Percentiles rank a stretch among this genome's conserved stretches.
Evolutionary conservation across 306 rosid species (phyloP).

Genomic region (Corylus heterophylla): DNA sequence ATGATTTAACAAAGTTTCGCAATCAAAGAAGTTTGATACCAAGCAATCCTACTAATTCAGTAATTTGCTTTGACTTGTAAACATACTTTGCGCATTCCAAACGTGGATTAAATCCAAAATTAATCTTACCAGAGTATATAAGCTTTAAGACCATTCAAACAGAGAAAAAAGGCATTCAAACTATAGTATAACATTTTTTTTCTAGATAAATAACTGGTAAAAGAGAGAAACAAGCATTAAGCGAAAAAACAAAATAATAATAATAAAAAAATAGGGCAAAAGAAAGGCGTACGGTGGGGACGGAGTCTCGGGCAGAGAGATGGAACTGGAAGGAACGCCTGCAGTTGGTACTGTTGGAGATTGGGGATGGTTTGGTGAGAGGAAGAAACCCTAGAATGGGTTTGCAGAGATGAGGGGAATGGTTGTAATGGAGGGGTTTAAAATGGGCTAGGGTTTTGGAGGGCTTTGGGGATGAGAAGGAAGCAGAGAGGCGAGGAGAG

Average conservation of each 20-base stretch:
- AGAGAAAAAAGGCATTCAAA: background rate
- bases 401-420: conserved; percentile 18
- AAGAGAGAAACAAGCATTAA: background rate
- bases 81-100: background rate
- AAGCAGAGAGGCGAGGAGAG: conserved; percentile 36
- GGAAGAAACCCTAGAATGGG: conserved; percentile 39
- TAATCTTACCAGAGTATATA: background rate
- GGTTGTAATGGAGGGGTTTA: conserved; percentile 3
- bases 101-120: background rate
- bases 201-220: background rate
- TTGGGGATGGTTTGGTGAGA: conserved; percentile 19
- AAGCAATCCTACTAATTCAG: background rate
- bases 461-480: conserved; percentile 36
- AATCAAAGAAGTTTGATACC: background rate
- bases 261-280: background rate
- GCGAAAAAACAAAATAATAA: too few species aligned
- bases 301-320: conserved; percentile 38
- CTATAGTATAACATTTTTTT: background rate
- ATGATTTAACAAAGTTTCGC: too few species aligned
- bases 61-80: background rate
- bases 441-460: conserved; percentile 31
- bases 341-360: background rate
- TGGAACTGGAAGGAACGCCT: conserved; percentile 30
- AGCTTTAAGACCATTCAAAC: background rate
- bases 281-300: conserved; percentile 41